Base-by-base conservation (phyloP, 257 asterid species). In the Solanum appendiculatum region DNA sequence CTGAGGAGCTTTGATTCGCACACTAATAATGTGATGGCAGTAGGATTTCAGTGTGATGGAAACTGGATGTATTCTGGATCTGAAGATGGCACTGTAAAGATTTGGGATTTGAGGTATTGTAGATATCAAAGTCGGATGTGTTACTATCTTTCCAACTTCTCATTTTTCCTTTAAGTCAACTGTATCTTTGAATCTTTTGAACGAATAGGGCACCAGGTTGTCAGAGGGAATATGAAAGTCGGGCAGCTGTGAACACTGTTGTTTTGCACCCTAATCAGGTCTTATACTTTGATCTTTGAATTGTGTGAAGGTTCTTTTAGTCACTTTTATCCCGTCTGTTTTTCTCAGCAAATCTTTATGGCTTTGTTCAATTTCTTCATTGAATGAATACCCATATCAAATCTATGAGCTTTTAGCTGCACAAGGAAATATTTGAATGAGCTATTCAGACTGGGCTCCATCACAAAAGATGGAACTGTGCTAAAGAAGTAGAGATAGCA, bases 51-150 rank as follows among this genome's bases (percentile, higher is more conserved):
- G 87, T 95, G 99, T 88, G 99, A 97, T 89, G 99, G 99, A 64
- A 95, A 96, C 81, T 97, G 99, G 99, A 97, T 97, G 99, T 97
- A 95, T 89, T 97, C 99, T 8, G 99, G 99, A 87, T 97, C 99
- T 86, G 99, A 97, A 93, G 99, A 97, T 91, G 99, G 99, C 87
- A 97, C 99, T 23, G 99, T 97, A 27, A 97, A 97, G 91, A 94
- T 97, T 85, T 97, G 99, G 99, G 99, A 97, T 82, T 89, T 97
- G 91, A 93, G 99, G 99, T 95, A 85, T 86, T 69, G 54, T 31
- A 25, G 44, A 58, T 60, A 14, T 36, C 29, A 34, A 84, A 58
- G 39, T 64, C 42, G 29, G 75, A 42, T 68, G 18, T 29, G 44
- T 81, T 48, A 7, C 18, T 13, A 11, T 83, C 31, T 29, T 86